Evolutionary conservation across 352 stramenopile genomes (phyloP).

Genomic region (Phytopythium mirpurense): DNA sequence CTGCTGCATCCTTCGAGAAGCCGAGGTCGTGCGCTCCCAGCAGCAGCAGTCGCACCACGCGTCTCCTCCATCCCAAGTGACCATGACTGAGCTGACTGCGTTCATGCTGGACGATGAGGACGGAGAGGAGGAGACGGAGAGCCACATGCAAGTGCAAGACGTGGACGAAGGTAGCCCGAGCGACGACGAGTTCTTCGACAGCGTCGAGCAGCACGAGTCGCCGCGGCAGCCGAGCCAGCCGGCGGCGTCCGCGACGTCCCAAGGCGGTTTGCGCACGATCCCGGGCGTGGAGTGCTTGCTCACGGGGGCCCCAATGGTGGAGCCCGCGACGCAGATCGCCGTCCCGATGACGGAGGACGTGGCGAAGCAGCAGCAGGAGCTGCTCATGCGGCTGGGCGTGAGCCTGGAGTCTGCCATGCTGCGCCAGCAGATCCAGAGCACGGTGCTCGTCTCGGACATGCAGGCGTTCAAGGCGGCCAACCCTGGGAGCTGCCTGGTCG

Average conservation of each 20-base stretch:
- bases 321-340: conserved; percentile 60
- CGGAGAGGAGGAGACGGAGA: conserved; percentile 5
- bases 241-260: neutral
- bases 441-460: conserved; percentile 74
- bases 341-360: conserved; percentile 78
- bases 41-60: neutral
- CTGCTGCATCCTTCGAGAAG: conserved; percentile 63
- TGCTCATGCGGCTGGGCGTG: conserved; percentile 62
- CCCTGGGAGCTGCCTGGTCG: conserved; percentile 47
- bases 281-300: conserved; percentile 33
- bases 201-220: conserved; percentile 44
- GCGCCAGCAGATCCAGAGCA: conserved; percentile 72
- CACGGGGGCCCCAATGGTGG: conserved; percentile 43
- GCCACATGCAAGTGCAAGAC: conserved; percentile 11
- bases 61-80: conserved; percentile 4
- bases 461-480: conserved; percentile 85
- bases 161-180: conserved; percentile 30
- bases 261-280: conserved; percentile 32
- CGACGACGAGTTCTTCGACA: conserved; percentile 85
- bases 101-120: conserved; percentile 26
- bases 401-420: conserved; percentile 59
- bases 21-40: conserved; percentile 4
- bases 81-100: conserved; percentile 23
- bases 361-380: conserved; percentile 68
- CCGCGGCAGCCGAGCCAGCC: neutral